Conservation (phyloP, 2,329 filamentous ascomycete species). For the Cercospora zeae-maydis region DNA sequence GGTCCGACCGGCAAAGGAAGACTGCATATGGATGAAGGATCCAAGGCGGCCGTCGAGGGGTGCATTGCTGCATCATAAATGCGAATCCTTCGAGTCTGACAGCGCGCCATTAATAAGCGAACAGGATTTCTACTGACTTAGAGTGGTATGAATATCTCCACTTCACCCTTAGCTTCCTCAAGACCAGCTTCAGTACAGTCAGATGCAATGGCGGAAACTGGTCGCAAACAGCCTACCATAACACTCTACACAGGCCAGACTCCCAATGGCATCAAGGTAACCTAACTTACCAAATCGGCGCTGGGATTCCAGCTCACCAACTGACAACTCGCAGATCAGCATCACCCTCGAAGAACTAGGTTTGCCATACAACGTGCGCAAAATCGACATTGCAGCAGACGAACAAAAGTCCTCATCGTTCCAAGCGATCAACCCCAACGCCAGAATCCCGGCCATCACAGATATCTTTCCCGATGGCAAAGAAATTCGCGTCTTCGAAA, state of each 20-base stretch:
- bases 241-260: conserved; percentile 77
- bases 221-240: conserved; percentile 45
- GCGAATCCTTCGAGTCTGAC: neutral
- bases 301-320: neutral
- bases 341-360: conserved; percentile 79
- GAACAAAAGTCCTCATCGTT: conserved; percentile 80
- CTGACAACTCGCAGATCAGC: conserved; percentile 49
- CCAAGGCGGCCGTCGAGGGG: neutral
- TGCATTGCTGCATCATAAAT: neutral
- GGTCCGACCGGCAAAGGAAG: neutral
- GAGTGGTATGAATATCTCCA: neutral
- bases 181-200: neutral
- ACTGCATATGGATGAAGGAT: neutral
- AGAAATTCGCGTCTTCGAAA: conserved; percentile 74
- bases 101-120: neutral
- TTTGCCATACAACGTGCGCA: conserved; percentile 64
- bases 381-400: conserved; percentile 68
- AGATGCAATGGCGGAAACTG: neutral
- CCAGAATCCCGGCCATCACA: conserved; percentile 79
- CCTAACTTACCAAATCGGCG: neutral
- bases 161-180: neutral
- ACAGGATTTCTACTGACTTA: neutral
- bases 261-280: conserved; percentile 76
- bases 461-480: conserved; percentile 72
- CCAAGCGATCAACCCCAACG: conserved; percentile 86